Evolutionary conservation across 768 basidiomycete species (phyloP).

Genomic region (Boletellus ananiceps): DNA sequence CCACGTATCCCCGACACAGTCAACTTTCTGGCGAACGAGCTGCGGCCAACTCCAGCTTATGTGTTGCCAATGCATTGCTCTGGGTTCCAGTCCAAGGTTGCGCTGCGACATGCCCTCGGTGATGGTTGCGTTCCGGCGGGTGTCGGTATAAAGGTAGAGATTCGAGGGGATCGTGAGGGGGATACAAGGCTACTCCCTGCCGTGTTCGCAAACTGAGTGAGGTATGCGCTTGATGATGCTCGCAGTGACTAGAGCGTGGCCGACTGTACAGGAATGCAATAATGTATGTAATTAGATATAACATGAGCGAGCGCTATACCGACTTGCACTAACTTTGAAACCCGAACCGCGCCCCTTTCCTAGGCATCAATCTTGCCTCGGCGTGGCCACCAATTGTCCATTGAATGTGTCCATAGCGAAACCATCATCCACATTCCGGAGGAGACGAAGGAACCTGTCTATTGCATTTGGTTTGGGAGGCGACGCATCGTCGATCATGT

Average conservation of each 20-base stretch:
- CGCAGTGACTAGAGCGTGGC: neutral
- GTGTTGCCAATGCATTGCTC: conserved; percentile 84
- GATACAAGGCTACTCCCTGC: conserved; percentile 33
- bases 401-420: conserved; percentile 29
- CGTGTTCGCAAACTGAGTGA: conserved; percentile 8
- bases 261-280: neutral
- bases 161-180: conserved; percentile 44
- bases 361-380: conserved; percentile 1
- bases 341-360: neutral
- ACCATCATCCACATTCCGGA: conserved; percentile 45
- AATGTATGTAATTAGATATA: conserved; percentile 1
- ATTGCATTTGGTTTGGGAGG: conserved; percentile 43
- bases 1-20: conserved; percentile 66
- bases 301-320: neutral
- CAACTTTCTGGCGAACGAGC: conserved; percentile 56
- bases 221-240: neutral
- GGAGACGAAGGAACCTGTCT: conserved; percentile 43
- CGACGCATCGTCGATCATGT: conserved; percentile 46
- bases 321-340: conserved; percentile 4
- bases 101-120: conserved; percentile 63
- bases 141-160: conserved; percentile 60
- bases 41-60: conserved; percentile 61
- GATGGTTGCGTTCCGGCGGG: conserved; percentile 76
- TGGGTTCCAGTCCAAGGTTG: conserved; percentile 72
- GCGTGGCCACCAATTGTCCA: neutral